Percentiles rank a stretch among this genome's conserved stretches.
These are phyloP conservation scores for Acer yangbiense DNA, from an alignment of 345 rosid genomes.

Conservation along the genomic window DNA sequence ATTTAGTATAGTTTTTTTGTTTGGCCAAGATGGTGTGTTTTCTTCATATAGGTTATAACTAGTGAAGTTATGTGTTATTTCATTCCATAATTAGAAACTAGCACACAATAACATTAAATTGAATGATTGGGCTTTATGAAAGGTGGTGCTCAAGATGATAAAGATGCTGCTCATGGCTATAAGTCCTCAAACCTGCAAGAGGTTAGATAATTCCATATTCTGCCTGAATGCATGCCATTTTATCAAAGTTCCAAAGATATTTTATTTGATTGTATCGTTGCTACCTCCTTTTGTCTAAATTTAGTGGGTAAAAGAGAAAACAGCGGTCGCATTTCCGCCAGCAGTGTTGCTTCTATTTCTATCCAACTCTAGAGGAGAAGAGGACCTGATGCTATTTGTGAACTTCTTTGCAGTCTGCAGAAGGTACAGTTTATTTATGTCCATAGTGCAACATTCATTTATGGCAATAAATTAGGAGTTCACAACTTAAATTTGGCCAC, in stretches of 20 bases:
- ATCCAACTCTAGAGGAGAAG: slow-evolving; percentile 79
- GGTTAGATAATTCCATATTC: slow-evolving; percentile 42
- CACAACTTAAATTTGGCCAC: neutral
- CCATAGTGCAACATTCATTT: neutral
- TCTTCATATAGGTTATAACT: neutral
- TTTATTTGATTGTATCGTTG: slow-evolving; percentile 17
- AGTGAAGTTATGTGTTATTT: neutral
- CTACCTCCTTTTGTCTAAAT: slow-evolving; percentile 21
- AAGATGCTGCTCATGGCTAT: slow-evolving; percentile 84
- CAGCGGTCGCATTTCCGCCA: slow-evolving; percentile 67
- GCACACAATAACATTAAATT: neutral
- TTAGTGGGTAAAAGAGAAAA: slow-evolving; percentile 97
- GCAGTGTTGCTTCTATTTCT: slow-evolving; percentile 70
- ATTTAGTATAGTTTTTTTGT: neutral
- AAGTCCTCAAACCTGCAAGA: slow-evolving; percentile 86
- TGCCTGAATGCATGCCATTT: neutral
- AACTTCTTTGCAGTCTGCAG: slow-evolving; percentile 64
- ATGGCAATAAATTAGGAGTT: neutral
- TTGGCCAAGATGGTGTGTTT: neutral
- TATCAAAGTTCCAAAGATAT: neutral
- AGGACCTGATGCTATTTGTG: slow-evolving; percentile 89
- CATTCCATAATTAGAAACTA: slow-evolving; percentile 6
- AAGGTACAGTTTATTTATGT: slow-evolving; percentile 48
- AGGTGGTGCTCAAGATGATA: slow-evolving; percentile 41
- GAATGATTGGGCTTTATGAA: neutral